Base-by-base conservation (phyloP, 177 flowering plant species). In the Vitis hybrid region DNA sequence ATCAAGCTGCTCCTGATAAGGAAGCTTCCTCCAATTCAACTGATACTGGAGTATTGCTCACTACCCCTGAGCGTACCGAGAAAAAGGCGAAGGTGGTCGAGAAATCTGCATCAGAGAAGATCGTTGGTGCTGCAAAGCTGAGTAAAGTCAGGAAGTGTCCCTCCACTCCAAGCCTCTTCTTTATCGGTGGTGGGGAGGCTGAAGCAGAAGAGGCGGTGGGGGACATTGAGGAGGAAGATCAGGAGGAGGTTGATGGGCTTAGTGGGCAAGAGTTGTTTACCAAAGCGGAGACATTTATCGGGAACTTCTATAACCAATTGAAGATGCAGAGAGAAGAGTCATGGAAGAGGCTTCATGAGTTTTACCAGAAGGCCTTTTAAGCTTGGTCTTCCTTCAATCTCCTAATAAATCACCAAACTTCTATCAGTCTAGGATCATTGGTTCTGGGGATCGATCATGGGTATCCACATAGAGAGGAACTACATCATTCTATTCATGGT, bases 321-420 rank as follows among this genome's bases (percentile, higher is more conserved):
- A 86, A 88, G 86, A 86, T 88, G 70, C 95, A 90, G 63, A 90
- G 90, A 75, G 90, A 90, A 72, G 90, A 86, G 19, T 89, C 92
- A 54, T 82, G 90, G 90, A 87, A 83, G 70, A 87, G 61, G 76
- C 79, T 86, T 73, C 89, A 88, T 80, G 87, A 80, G 13, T 61
- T 84, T 55, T 84, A 84, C 76, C 86, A 83, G 19, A 86, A 75
- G 71, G 82, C 86, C 71, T 81, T 81, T 58, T 77, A 39, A 71
- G 54, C 49, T 10, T n/a, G 31, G 4, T 45, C 29, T 16, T 51
- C 11, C 39, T 34, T 26, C 68, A 22, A 6, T 60, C 8, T 50
- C 22, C 50, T 9, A 34, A 34, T 34, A 34, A 34, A 34, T 34
- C 39, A 4, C 6, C 39, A 34, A 34, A 34, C 6, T 34, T 34